Conservation (phyloP, 495 filamentous ascomycete genomes). For the Aspergillus kassunensis region DNA sequence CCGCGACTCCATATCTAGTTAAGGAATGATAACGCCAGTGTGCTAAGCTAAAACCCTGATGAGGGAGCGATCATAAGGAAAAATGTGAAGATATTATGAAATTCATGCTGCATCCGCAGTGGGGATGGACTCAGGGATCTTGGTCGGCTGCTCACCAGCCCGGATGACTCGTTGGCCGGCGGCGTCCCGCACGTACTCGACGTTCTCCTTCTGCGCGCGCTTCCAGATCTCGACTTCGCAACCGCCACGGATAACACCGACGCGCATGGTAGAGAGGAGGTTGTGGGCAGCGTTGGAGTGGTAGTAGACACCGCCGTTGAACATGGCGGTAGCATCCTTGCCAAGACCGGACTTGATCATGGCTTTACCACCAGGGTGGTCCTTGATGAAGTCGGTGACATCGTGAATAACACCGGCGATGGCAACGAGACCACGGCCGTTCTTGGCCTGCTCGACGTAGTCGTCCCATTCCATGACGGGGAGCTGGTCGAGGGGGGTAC, state of each 20-base stretch:
- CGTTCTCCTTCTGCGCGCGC: constrained; percentile 78
- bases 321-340: constrained; percentile 98
- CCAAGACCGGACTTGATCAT: constrained; percentile 90
- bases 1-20: constrained; percentile 8
- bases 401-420: constrained; percentile 96
- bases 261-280: constrained; percentile 90
- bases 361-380: constrained; percentile 94
- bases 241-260: constrained; percentile 93
- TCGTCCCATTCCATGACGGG: constrained; percentile 97
- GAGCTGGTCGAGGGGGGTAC: constrained; percentile 86
- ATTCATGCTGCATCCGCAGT: constrained; percentile 45
- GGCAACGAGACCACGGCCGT: constrained; percentile 80
- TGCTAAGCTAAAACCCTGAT: constrained; percentile 15
- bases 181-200: constrained; percentile 73
- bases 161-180: constrained; percentile 80
- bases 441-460: constrained; percentile 82
- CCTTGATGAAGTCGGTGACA: constrained; percentile 89
- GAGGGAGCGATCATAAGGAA: neutral
- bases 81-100: constrained; percentile 12
- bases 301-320: constrained; percentile 98
- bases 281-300: constrained; percentile 99
- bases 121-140: constrained; percentile 55
- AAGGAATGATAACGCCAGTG: constrained; percentile 17
- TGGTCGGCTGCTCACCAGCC: constrained; percentile 86
- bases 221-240: constrained; percentile 99